Evolutionary conservation across 2,329 filamentous ascomycete species (phyloP), one percentile per base, ranked within the genome.

Genomic region (Aspergillus hortae): DNA sequence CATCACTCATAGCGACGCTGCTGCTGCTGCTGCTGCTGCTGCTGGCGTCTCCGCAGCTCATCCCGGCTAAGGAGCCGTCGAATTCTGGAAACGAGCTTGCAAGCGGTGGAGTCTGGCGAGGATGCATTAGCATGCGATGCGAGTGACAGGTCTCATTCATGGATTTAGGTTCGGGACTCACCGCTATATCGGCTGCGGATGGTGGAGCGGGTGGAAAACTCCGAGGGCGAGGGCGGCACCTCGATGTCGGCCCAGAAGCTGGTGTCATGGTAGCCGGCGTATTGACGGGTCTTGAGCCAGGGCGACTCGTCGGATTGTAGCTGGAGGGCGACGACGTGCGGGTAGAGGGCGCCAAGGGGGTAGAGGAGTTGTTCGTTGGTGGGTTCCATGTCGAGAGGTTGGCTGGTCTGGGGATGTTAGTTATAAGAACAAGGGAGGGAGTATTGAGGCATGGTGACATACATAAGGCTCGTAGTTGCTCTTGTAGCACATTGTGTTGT

Each of bases 401-500:
- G 49, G 58, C 59, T 61, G 68, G 54, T 52, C 12, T 42, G 12
- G 33, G 23, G 23, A 21, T 6, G 7, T 23, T 23, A 19, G 19
- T 19, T 3, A 2, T 19, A 19, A 19, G 19, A 19, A 19, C 19
- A 19, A 19, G 19, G 19, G 19, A 19, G 19, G 2, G 19, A 19
- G 19, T 19, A 19, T 19, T 2, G 19, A 19, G 19, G 19, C 19
- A 19, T 19, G 23, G 27, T 17, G 35, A 68, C 69, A 58, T 57
- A 71, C 69, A 48, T 71, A 69, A 46, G 68, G 62, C 53, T 72
- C 67, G 51, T 70, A 72, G 63, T 72, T 72, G 57, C 63, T 67
- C 46, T 68, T 71, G 66, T 72, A 72, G 42, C 58, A 59, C 66
- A 70, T 72, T 40, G 40, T 67, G 56, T 27, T 23, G 23, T 47